These are phyloP conservation scores for Ophiobolus disseminans DNA, from an alignment of 2,329 filamentous ascomycete species.

Conservation along the genomic window DNA sequence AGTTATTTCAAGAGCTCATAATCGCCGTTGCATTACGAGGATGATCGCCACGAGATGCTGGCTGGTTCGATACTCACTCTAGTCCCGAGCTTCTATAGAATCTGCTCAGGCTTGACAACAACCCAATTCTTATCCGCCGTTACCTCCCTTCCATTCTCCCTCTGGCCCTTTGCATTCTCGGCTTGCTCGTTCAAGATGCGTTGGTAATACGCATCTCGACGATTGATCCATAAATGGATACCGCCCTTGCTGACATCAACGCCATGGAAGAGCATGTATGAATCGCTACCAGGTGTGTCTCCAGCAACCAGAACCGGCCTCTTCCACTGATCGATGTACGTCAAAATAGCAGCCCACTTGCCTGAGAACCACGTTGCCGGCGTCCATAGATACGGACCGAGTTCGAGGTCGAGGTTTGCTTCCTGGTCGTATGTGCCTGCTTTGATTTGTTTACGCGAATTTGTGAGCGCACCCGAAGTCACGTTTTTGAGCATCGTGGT, in stretches of 20 bases:
- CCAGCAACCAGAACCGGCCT: constrained; percentile 36
- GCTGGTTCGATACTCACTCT: too few species aligned
- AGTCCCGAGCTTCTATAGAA: constrained; percentile 19
- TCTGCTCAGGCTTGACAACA: constrained; percentile 36
- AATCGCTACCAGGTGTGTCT: constrained; percentile 40
- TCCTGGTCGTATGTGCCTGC: constrained; percentile 33
- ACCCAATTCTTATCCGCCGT: constrained; percentile 43
- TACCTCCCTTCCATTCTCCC: constrained; percentile 34
- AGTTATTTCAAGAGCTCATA: background rate
- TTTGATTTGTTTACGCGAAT: constrained; percentile 34
- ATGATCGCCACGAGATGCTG: background rate
- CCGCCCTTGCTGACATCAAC: constrained; percentile 38
- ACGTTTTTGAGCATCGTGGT: constrained; percentile 37
- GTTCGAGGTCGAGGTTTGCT: constrained; percentile 33
- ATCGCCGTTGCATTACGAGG: background rate
- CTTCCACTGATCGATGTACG: constrained; percentile 42
- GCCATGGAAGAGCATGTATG: constrained; percentile 42
- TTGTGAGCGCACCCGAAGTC: constrained; percentile 35
- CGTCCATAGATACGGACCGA: constrained; percentile 39
- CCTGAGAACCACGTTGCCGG: constrained; percentile 42
- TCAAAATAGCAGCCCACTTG: constrained; percentile 41
- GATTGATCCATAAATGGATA: constrained; percentile 40
- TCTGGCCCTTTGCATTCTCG: constrained; percentile 32
- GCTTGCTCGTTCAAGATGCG: constrained; percentile 29
- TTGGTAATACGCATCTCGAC: constrained; percentile 26